These are phyloP conservation scores for Ogataea trehalophila DNA, from an alignment of 805 yeast genomes.

Conservation along the genomic window DNA sequence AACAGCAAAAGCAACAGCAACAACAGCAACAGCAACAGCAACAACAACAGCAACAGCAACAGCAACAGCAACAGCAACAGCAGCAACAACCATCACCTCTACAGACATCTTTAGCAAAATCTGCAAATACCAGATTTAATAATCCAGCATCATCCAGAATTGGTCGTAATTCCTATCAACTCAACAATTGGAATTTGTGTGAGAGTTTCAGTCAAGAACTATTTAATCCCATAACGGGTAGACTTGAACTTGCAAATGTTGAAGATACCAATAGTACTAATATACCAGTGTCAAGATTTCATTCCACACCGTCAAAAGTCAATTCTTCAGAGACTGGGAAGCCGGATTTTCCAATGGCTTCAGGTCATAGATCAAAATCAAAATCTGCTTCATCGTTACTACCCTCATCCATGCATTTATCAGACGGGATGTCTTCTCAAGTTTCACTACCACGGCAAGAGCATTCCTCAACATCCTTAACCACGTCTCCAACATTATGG, in stretches of 20 bases:
- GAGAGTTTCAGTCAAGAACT: too few species aligned
- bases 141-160: background rate
- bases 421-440: background rate
- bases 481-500: constrained; percentile 25
- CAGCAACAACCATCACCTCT: constrained; percentile 1
- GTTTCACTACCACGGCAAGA: background rate
- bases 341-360: background rate
- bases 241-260: too few species aligned
- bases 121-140: background rate
- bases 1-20: background rate
- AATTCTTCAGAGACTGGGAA: too few species aligned
- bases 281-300: too few species aligned
- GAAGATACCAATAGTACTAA: too few species aligned
- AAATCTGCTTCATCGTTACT: background rate
- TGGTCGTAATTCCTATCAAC: constrained; percentile 3
- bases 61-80: constrained; percentile 1
- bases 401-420: background rate
- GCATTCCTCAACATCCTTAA: constrained; percentile 7
- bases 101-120: background rate
- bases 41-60: constrained; percentile 1
- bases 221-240: too few species aligned
- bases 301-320: too few species aligned
- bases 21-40: background rate
- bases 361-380: background rate
- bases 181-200: background rate